Conservation (phyloP, 2,329 filamentous ascomycete species). For the Sporothrix dimorphospora region DNA sequence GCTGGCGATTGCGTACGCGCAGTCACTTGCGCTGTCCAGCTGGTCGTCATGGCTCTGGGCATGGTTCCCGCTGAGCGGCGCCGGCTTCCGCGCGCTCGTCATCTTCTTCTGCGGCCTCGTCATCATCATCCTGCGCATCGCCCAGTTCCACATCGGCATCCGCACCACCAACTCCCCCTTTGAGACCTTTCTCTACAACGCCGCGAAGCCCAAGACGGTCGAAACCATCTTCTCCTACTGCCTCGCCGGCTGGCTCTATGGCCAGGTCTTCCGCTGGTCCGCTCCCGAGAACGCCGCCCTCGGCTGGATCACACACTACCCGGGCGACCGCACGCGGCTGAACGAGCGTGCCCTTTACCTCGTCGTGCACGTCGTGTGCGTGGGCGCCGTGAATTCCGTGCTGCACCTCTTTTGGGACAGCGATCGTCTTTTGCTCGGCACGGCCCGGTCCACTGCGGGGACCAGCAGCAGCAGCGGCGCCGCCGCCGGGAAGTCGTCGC, state of each 20-base stretch:
- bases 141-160: conserved; percentile 75
- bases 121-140: conserved; percentile 83
- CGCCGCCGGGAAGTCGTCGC: conserved; percentile 19
- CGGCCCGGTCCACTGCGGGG: conserved; percentile 36
- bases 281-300: conserved; percentile 63
- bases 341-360: conserved; percentile 89
- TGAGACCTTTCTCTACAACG: conserved; percentile 63
- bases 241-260: conserved; percentile 77
- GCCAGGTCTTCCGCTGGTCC: conserved; percentile 79
- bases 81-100: conserved; percentile 72
- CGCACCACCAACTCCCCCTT: conserved; percentile 72
- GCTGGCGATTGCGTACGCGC: conserved; percentile 70
- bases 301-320: conserved; percentile 72
- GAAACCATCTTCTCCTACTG: conserved; percentile 77
- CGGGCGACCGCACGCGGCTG: conserved; percentile 71
- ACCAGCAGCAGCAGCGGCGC: not conserved
- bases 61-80: conserved; percentile 79
- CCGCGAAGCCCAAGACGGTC: conserved; percentile 62
- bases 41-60: conserved; percentile 77
- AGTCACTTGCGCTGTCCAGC: conserved; percentile 70
- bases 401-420: conserved; percentile 73
- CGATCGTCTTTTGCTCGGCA: conserved; percentile 64
- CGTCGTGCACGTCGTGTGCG: conserved; percentile 67
- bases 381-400: conserved; percentile 70
- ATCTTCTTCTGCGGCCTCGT: conserved; percentile 76